phyloP scores from a whole-genome alignment of 306 rosid genomes.

The Macrotyloma uniflorum region DNA sequence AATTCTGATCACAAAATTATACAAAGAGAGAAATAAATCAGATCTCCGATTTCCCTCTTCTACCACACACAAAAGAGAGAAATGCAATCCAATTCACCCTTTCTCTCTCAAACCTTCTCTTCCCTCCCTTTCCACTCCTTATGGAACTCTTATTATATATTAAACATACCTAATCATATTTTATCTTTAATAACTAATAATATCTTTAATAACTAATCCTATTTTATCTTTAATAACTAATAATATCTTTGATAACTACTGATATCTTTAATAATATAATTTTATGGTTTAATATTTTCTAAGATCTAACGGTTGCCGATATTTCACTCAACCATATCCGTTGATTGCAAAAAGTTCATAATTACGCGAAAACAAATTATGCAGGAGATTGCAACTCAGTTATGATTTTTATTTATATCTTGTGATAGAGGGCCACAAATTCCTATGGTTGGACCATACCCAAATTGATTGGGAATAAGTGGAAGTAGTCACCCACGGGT shows the following conservation, averaged over 20 bases:
- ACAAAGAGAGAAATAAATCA: conserved; percentile 15
- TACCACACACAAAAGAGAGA: conserved; percentile 16
- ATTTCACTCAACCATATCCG: not conserved
- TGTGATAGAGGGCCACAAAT: conserved; percentile 41
- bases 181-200: not conserved
- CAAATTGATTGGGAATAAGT: not conserved
- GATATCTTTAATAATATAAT: no score
- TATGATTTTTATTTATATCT: conserved; percentile 25
- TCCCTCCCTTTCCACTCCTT: conserved; percentile 27
- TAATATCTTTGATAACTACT: not conserved
- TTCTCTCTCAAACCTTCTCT: conserved; percentile 12
- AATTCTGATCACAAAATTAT: conserved; percentile 35
- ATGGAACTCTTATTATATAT: conserved; percentile 29
- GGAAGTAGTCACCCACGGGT: not conserved
- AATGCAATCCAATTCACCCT: conserved; percentile 34
- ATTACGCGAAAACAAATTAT: not conserved
- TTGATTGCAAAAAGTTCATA: conserved; percentile 10
- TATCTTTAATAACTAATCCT: not conserved
- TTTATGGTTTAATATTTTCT: not conserved
- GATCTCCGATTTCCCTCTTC: conserved; percentile 41
- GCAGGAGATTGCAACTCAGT: not conserved
- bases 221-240: not conserved
- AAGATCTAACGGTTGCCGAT: conserved; percentile 29
- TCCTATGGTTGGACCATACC: conserved; percentile 12
- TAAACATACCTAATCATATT: not conserved